Base-by-base conservation (phyloP, 176 grass and related monocot species). In the Zea luxurians region DNA sequence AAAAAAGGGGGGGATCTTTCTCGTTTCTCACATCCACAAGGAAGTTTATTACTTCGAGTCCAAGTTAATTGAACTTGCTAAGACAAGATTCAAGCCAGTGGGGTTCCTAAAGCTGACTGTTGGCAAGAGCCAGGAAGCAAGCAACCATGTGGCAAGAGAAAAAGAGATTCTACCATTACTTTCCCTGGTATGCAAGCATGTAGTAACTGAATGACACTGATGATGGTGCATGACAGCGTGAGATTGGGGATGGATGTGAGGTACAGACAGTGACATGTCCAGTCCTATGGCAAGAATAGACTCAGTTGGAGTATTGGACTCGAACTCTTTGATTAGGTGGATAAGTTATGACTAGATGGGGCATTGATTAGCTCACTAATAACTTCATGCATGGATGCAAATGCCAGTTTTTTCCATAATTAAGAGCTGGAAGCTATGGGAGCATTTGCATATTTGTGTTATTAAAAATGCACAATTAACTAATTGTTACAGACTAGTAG, bases 321-420 rank as follows among this genome's bases (percentile, higher is more conserved):
- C 38, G 20, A 65, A 57, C 81, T 84, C 57, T 78, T 74, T 88
- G 67, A 77, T 87, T 87, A 8, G 85, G 59, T 78, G 66, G 43
- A 27, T 12, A 27, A n/a, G 54, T 38, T 62, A 48, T 75, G 46
- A 68, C 47, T 70, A 61, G 45, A 80, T 68, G 75, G 47, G 76
- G 38, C 20, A 17, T 35, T 55, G 18, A 62, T 64, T 74, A 66
- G 38, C 50, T 57, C 9, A 18, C 13, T 64, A 43, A 48, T 63
- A 57, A 64, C 64, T 88, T 48, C 79, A 43, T 63, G 47, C 54
- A 80, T 78, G 34, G 10, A 68, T 73, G 17, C 66, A 64, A 46
- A 46, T 65, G 47, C 8, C 48, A 66, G 5, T 37, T 57, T 64
- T 38, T 35, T 77, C 58, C 59, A 41, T 35, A 65, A 70, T 58